Evolutionary conservation across 371 early-diverging fungal species (phyloP), one percentile per base, ranked within the genome.

Genomic region (Nematocida major): DNA sequence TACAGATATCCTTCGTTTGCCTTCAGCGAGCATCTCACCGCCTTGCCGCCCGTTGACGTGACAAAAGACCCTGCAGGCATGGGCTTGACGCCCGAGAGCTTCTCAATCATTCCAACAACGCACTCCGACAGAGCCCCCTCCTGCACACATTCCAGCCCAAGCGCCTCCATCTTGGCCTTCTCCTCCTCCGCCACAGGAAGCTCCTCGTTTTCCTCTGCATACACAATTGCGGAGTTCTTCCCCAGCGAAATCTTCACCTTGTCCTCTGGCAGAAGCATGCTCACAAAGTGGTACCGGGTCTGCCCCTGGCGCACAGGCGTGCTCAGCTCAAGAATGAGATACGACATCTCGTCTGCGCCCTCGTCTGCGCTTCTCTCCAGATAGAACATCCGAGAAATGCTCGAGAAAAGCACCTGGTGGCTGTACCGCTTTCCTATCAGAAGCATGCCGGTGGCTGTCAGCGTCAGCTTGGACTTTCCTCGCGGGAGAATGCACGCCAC

Each of bases 241-340:
- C 76, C 76, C n/a, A 73, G 47, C 4, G 20, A 18, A 13, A 63
- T 48, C 30, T 49, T 61, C 22, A 73, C 65, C 43, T 38, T 28
- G 5, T 39, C 67, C 32, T 70, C 59, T 40, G 63, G 53, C 86
- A 96, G 92, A 82, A 94, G 93, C 85, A 96, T 89, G 11, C 94
- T 94, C 81, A 98, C 81, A 86, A 90, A 93, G 3, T 93, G 92
- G 86, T 98, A 96, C 80, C 91, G 88, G 26, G 97, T 97, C 83
- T 96, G 96, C 57, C 99, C 99, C 85, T 97, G 97, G 57, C 95
- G 88, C 59, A 98, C 85, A 15, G 97, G 95, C 51, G 95, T 95
- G 78, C 94, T 93, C 79, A 97, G 87, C 32, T 90, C 91, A 66
- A 96, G 87, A 13, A 95, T 90, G 81, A 96, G 90, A 84, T 54